Base-by-base conservation (phyloP, 1,284 basidiomycete genomes). In the Ganoderma lingzhi region DNA sequence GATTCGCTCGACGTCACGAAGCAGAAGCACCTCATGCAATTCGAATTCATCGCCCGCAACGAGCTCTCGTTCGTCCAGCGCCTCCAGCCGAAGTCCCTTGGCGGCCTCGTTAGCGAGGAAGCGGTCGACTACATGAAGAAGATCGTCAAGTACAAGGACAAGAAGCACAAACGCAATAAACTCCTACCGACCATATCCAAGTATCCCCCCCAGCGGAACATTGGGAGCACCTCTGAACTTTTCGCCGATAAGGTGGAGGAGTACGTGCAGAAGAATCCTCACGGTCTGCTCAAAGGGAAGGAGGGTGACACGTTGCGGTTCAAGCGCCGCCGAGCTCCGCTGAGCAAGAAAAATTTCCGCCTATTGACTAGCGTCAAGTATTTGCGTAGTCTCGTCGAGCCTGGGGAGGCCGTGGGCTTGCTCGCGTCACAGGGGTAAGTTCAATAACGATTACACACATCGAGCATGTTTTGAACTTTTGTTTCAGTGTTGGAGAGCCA, bases 1-100 rank as follows among this genome's bases (percentile, higher is more conserved):
- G 98, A 99, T 76, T 93, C 93, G 15, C 87, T 99, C 67, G 98
- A 99, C 79, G 96, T 99, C 48, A 98, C 97, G 69, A 97, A 96
- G 82, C 95, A 96, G 81, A 96, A 95, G 79, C 95, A 97, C 81
- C 84, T 97, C 48, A 88, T 91, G 69, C 90, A 98, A 78, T 99
- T 99, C 82, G 93, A 96, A 77, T 99, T 99, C 81, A 92, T 96
- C 64, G 94, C 94, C 10, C 89, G 92, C 76, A 99, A 99, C 83
- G 90, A 93, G 76, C 80, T 88, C 39, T 94, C 96, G 48, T 86
- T 98, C 74, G 86, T 94, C 71, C 89, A 92, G 74, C 87, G 91
- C 62, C 90, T 95, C 78, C 85, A 88, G 71, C 94, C 96, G 0
- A 84, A 84, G 67, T 86, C 85, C 63, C 85, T 96, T 42, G 78